Percentiles rank a stretch among this genome's conserved stretches.
Evolutionary conservation across 2,329 filamentous ascomycete species (phyloP).

Genomic region (Penicillium sclerotigenum): DNA sequence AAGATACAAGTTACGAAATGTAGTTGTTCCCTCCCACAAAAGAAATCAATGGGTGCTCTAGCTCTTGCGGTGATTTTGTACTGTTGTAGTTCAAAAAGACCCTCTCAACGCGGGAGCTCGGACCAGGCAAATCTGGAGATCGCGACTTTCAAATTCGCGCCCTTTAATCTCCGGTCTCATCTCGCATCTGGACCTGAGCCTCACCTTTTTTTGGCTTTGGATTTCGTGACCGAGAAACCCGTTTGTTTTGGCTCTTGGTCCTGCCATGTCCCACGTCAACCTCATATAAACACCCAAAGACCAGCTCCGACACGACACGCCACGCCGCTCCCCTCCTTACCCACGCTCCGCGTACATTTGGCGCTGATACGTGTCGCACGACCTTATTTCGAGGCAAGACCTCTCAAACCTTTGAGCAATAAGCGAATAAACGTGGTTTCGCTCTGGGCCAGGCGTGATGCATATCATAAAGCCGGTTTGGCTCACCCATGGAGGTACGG

Average conservation of each 20-base stretch:
- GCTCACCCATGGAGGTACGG: slow-evolving; percentile 83
- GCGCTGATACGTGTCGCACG: neutral
- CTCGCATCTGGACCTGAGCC: slow-evolving; percentile 3
- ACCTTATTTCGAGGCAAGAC: neutral
- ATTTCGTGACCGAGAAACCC: neutral
- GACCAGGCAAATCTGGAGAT: slow-evolving; percentile 36
- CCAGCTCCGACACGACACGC: slow-evolving; percentile 5
- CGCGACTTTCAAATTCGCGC: slow-evolving; percentile 36
- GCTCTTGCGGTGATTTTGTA: neutral
- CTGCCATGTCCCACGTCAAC: slow-evolving; percentile 31
- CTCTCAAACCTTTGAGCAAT: neutral
- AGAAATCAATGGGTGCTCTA: neutral
- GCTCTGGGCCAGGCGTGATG: slow-evolving; percentile 50
- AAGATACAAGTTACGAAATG: neutral
- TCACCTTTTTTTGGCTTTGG: neutral
- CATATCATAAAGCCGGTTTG: slow-evolving; percentile 91
- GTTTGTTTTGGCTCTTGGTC: slow-evolving; percentile 1
- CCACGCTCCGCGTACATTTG: neutral
- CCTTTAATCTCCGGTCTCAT: slow-evolving; percentile 14
- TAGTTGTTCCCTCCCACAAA: neutral
- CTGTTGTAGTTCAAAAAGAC: slow-evolving; percentile 3
- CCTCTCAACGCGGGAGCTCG: slow-evolving; percentile 31
- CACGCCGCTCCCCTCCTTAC: slow-evolving; percentile 1
- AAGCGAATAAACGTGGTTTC: slow-evolving; percentile 1
- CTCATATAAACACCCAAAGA: slow-evolving; percentile 7